phyloP scores from a whole-genome alignment of 2,329 filamentous ascomycete species.

The Beauveria sp. region DNA sequence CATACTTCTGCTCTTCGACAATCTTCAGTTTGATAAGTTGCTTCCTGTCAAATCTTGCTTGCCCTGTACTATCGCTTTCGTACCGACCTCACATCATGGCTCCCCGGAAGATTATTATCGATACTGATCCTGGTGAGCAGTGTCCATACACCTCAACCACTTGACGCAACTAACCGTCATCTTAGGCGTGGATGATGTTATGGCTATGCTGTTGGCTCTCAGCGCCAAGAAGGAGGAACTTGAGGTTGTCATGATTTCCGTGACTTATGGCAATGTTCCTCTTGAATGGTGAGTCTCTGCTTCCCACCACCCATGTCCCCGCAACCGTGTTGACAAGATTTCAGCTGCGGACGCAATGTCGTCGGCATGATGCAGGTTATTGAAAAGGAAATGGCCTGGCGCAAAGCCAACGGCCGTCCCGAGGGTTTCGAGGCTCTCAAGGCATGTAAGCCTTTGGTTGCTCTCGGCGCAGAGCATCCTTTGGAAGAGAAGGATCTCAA shows the following conservation, averaged over 20 bases:
- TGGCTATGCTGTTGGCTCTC: conserved; percentile 81
- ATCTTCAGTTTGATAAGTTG: neutral
- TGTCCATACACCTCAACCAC: neutral
- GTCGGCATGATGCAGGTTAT: conserved; percentile 88
- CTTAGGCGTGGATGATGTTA: conserved; percentile 77
- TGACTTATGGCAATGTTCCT: conserved; percentile 91
- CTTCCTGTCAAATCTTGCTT: neutral
- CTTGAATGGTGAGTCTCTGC: conserved; percentile 57
- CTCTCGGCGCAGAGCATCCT: conserved; percentile 78
- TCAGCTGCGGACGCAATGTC: conserved; percentile 76
- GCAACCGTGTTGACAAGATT: neutral
- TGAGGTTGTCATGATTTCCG: conserved; percentile 74
- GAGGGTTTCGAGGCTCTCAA: conserved; percentile 68
- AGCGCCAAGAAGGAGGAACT: conserved; percentile 76
- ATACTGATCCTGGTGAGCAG: conserved; percentile 74
- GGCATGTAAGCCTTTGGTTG: conserved; percentile 70
- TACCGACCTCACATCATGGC: conserved; percentile 40
- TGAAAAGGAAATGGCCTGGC: conserved; percentile 82
- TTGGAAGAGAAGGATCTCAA: conserved; percentile 74
- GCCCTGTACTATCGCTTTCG: neutral
- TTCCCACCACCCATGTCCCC: neutral
- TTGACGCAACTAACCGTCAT: neutral
- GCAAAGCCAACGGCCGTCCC: conserved; percentile 56
- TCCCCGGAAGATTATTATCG: conserved; percentile 77
- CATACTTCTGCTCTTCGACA: neutral